These are phyloP conservation scores for Beta macrorhiza DNA, from an alignment of 179 eudicot genomes.

Conservation along the genomic window DNA sequence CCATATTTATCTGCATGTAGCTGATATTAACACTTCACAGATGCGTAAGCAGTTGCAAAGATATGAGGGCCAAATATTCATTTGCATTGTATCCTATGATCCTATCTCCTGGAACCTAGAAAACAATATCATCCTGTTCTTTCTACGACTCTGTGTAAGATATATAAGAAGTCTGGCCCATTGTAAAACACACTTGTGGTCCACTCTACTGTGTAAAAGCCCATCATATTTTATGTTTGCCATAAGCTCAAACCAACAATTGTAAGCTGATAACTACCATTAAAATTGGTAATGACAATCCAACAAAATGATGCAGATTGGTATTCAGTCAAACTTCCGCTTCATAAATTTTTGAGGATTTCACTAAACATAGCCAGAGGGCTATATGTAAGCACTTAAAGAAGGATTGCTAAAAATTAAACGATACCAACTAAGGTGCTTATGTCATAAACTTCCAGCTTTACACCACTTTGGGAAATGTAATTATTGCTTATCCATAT, in stretches of 20 bases:
- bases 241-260: neutral
- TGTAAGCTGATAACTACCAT: neutral
- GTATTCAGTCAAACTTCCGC: neutral
- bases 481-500: too few species aligned
- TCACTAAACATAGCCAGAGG: too few species aligned
- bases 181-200: neutral
- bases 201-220: neutral
- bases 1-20: conserved; percentile 78
- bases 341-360: neutral
- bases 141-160: neutral
- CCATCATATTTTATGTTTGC: neutral
- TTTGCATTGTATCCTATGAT: neutral
- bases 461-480: too few species aligned
- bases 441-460: too few species aligned
- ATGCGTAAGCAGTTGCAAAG: neutral
- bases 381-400: too few species aligned
- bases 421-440: too few species aligned
- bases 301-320: neutral
- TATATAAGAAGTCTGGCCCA: neutral
- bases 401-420: too few species aligned
- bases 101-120: conserved; percentile 2
- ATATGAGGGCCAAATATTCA: neutral
- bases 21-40: conserved; percentile 25
- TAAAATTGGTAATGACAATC: neutral
- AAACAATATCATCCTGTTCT: neutral